Percentiles rank a stretch among this genome's conserved stretches.
These are phyloP conservation scores for Lyophyllum semitale DNA, from an alignment of 768 basidiomycete species.

Conservation along the genomic window DNA sequence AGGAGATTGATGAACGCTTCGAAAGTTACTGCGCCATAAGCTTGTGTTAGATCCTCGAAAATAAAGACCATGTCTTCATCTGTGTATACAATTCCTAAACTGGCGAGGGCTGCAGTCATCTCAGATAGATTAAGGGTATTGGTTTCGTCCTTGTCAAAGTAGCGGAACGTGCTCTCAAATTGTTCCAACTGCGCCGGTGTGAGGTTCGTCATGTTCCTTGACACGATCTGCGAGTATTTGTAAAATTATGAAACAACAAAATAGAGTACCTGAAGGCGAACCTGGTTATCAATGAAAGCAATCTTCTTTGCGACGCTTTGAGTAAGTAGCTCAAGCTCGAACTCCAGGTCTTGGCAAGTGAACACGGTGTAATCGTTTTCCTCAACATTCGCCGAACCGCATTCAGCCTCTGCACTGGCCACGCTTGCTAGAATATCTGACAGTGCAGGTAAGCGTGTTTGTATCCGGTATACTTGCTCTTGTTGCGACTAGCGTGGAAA, in stretches of 20 bases:
- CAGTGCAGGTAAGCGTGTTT: slow-evolving; percentile 67
- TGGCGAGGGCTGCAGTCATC: slow-evolving; percentile 92
- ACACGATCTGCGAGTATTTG: slow-evolving; percentile 69
- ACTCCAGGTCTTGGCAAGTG: slow-evolving; percentile 85
- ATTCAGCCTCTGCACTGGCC: slow-evolving; percentile 69
- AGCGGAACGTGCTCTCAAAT: slow-evolving; percentile 95
- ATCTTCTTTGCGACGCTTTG: slow-evolving; percentile 87
- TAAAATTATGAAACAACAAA: not conserved
- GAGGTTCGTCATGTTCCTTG: slow-evolving; percentile 90
- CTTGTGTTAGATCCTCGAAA: slow-evolving; percentile 74
- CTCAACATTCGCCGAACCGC: slow-evolving; percentile 87
- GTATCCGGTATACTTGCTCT: slow-evolving; percentile 61
- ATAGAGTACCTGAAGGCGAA: slow-evolving; percentile 26
- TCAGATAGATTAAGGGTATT: slow-evolving; percentile 86
- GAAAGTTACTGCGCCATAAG: slow-evolving; percentile 88
- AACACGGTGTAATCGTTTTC: slow-evolving; percentile 96
- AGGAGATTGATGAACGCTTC: slow-evolving; percentile 94
- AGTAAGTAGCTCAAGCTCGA: slow-evolving; percentile 82
- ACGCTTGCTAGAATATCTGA: slow-evolving; percentile 59
- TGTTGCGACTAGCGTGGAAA: slow-evolving; percentile 64
- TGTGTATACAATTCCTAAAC: slow-evolving; percentile 91
- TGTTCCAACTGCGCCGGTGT: slow-evolving; percentile 96
- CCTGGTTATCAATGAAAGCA: slow-evolving; percentile 97
- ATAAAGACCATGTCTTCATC: slow-evolving; percentile 88
- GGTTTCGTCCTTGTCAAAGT: slow-evolving; percentile 92